Evolutionary conservation across 1,139 yeast genomes (phyloP).

Genomic region (Debaryomyces udenii): DNA sequence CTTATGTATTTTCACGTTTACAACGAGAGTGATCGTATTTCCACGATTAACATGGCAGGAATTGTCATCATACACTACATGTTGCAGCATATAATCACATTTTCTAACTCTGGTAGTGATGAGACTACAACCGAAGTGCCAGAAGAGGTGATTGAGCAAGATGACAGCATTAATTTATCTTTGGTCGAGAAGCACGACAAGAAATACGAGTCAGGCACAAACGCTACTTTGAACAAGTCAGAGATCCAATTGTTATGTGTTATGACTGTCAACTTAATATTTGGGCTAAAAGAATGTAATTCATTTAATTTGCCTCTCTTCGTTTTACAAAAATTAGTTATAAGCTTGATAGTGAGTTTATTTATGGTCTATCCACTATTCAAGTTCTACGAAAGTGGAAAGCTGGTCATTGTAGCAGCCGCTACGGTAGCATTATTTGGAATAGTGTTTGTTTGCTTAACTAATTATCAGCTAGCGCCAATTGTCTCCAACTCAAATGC

Average conservation of each 20-base stretch:
- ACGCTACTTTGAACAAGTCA: conserved; percentile 32
- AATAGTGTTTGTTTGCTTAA: conserved; percentile 27
- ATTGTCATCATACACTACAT: conserved; percentile 29
- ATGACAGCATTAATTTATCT: conserved; percentile 17
- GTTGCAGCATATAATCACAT: conserved; percentile 28
- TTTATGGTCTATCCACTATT: conserved; percentile 28
- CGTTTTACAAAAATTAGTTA: conserved; percentile 39
- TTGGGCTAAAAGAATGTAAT: conserved; percentile 22
- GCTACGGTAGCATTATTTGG: conserved; percentile 20
- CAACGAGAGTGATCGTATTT: conserved; percentile 20
- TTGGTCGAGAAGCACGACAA: conserved; percentile 14
- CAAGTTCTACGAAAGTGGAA: conserved; percentile 15
- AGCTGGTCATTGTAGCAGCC: conserved; percentile 12
- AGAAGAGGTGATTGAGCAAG: conserved; percentile 23
- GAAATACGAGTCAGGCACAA: conserved; percentile 17
- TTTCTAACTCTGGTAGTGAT: conserved; percentile 31
- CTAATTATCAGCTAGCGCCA: conserved; percentile 31
- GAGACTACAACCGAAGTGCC: conserved; percentile 20
- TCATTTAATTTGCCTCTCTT: conserved; percentile 26
- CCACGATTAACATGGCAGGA: conserved; percentile 25
- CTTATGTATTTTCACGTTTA: conserved; percentile 36
- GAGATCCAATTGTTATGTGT: conserved; percentile 42
- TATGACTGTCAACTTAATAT: conserved; percentile 35
- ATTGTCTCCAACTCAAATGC: conserved; percentile 28
- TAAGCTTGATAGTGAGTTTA: conserved; percentile 25